Percentiles rank a stretch among this genome's conserved stretches.
Conservation (phyloP, 164 flowering plant species). For the Brasenia schreberi region DNA sequence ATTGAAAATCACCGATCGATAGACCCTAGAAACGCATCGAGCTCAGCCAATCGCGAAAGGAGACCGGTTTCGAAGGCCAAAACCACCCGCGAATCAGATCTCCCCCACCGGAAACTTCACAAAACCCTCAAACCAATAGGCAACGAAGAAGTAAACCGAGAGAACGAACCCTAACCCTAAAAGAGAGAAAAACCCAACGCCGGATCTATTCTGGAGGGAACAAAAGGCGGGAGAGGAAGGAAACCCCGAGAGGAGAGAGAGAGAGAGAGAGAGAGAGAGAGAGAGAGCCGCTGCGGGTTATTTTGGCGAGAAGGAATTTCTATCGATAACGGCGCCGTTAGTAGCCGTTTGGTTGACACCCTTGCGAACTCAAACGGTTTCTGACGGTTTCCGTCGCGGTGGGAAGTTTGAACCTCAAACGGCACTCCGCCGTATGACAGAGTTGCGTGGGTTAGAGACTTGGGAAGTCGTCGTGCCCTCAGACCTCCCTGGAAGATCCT, state of each 20-base stretch:
- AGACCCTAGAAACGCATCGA: background rate
- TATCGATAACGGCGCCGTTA: background rate
- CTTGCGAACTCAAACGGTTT: slow-evolving; percentile 23
- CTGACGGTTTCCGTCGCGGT: slow-evolving; percentile 20
- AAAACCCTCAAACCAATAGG: background rate
- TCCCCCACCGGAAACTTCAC: background rate
- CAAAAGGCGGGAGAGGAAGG: background rate
- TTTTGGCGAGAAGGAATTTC: too few relatives aligned
- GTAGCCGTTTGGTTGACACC: background rate
- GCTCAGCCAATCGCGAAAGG: slow-evolving; percentile 8
- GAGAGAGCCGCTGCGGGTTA: too few relatives aligned
- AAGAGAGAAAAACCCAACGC: background rate
- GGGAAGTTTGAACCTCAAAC: slow-evolving; percentile 78
- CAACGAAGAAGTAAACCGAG: background rate
- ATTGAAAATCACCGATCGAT: background rate
- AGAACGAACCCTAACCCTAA: background rate
- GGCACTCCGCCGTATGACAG: slow-evolving; percentile 27
- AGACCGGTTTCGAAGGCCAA: slow-evolving; percentile 3
- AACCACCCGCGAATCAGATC: background rate
- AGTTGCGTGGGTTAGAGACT: background rate
- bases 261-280: too few relatives aligned
- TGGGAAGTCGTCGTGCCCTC: too few relatives aligned
- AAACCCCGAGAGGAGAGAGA: background rate
- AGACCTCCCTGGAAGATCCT: background rate
- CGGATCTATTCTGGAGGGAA: background rate